Conservation (phyloP, 331 rosid species). For the Spiraea crenata region DNA sequence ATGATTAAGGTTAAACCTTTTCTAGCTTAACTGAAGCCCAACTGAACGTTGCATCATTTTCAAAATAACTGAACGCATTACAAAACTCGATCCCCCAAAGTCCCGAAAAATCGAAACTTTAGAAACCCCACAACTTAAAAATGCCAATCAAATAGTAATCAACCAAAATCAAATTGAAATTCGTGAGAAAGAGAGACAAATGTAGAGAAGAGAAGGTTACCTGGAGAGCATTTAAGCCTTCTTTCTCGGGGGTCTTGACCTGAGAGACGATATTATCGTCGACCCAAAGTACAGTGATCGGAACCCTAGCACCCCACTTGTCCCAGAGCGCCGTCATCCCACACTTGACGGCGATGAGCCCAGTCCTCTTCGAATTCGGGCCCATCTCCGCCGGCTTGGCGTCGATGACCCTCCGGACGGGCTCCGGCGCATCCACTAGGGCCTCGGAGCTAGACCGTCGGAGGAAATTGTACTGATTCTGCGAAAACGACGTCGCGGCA, state of each 20-base stretch:
- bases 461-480: constrained; percentile 12
- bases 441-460: constrained; percentile 47
- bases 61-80: not conserved
- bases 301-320: constrained; percentile 95
- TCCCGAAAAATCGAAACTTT: not conserved
- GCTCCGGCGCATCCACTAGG: constrained; percentile 28
- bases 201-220: constrained; percentile 26
- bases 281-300: constrained; percentile 80
- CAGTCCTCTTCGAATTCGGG: constrained; percentile 67
- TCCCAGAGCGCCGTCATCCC: constrained; percentile 97
- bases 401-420: constrained; percentile 35
- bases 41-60: too few relatives aligned
- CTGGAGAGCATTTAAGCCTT: constrained; percentile 75
- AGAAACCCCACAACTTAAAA: not conserved
- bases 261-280: constrained; percentile 91
- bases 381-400: constrained; percentile 55
- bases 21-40: too few relatives aligned
- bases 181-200: not conserved
- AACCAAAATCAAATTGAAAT: not conserved
- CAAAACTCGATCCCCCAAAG: not conserved
- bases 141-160: too few relatives aligned
- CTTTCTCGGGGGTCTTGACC: constrained; percentile 81
- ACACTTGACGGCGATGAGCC: constrained; percentile 79
- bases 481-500: constrained; percentile 15
- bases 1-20: not conserved